phyloP scores from a whole-genome alignment of 2,329 filamentous ascomycete genomes.

The Pseudogymnoascus sp. region DNA sequence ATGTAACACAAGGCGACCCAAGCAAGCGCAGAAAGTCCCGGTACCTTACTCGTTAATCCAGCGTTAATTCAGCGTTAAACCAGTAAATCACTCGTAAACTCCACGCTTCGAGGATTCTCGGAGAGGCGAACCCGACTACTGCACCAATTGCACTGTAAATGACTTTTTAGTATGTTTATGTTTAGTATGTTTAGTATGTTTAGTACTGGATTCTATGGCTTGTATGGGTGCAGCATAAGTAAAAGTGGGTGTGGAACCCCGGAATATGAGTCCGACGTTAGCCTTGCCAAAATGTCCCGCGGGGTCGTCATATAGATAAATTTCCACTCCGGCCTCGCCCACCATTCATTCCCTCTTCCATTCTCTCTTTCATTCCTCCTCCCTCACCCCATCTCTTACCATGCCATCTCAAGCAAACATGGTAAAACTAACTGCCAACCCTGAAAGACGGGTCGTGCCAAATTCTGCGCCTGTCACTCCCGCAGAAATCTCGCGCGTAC shows the following conservation, averaged over 20 bases:
- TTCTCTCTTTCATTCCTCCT: not conserved
- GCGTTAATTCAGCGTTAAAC: not conserved
- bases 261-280: slow-evolving; percentile 6
- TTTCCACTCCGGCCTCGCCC: slow-evolving; percentile 6
- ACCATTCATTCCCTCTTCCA: not conserved
- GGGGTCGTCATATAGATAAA: slow-evolving; percentile 8
- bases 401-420: slow-evolving; percentile 4
- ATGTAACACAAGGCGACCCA: not conserved
- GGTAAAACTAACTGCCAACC: not conserved
- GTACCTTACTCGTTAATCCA: not conserved
- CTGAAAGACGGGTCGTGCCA: not conserved
- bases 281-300: slow-evolving; percentile 7
- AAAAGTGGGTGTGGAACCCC: slow-evolving; percentile 6
- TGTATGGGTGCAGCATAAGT: not conserved
- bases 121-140: slow-evolving; percentile 1
- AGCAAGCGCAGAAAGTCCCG: not conserved
- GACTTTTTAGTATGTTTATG: no score
- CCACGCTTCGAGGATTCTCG: not conserved
- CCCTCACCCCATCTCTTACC: not conserved
- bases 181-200: no score
- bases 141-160: no score
- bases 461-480: slow-evolving; percentile 1
- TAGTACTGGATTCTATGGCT: not conserved
- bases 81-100: not conserved
- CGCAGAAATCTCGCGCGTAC: slow-evolving; percentile 13